Evolutionary conservation across 2,329 filamentous ascomycete genomes (phyloP).

Genomic region (Tolypocladium guangdongense): DNA sequence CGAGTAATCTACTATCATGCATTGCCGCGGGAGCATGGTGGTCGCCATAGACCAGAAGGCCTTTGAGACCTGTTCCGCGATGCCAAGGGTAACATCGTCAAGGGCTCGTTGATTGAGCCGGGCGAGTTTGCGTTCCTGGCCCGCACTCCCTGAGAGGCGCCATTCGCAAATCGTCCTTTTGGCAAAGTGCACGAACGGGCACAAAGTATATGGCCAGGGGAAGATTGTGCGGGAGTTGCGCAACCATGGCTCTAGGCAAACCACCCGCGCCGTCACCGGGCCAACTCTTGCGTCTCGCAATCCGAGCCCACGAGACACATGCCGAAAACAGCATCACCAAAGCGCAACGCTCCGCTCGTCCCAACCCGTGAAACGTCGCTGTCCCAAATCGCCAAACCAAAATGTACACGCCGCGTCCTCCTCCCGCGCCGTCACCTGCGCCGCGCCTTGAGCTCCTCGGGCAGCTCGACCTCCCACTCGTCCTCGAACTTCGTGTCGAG

Average conservation of each 20-base stretch:
- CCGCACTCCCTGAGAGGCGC: too few relatives aligned
- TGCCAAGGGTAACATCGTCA: too few relatives aligned
- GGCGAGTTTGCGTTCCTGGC: too few relatives aligned
- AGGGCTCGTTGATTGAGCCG: too few relatives aligned
- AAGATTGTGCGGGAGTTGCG: neutral
- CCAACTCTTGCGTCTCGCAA: neutral
- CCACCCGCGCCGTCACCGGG: neutral
- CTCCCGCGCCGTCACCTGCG: neutral
- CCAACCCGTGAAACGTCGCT: neutral
- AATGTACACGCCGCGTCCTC: neutral
- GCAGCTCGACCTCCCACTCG: conserved; percentile 35
- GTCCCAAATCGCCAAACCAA: neutral
- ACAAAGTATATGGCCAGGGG: neutral
- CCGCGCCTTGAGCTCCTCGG: conserved; percentile 16
- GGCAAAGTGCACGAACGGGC: neutral
- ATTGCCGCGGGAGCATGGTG: too few relatives aligned
- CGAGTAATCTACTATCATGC: too few relatives aligned
- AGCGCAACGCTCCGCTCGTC: neutral
- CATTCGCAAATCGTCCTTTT: too few relatives aligned
- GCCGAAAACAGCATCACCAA: neutral
- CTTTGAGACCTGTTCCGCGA: too few relatives aligned
- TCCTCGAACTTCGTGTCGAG: conserved; percentile 32
- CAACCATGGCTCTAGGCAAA: too few relatives aligned
- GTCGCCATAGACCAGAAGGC: too few relatives aligned
- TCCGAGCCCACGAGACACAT: neutral